phyloP scores from a whole-genome alignment of 1,284 basidiomycete species.

The Salmacisia buchloeana region DNA sequence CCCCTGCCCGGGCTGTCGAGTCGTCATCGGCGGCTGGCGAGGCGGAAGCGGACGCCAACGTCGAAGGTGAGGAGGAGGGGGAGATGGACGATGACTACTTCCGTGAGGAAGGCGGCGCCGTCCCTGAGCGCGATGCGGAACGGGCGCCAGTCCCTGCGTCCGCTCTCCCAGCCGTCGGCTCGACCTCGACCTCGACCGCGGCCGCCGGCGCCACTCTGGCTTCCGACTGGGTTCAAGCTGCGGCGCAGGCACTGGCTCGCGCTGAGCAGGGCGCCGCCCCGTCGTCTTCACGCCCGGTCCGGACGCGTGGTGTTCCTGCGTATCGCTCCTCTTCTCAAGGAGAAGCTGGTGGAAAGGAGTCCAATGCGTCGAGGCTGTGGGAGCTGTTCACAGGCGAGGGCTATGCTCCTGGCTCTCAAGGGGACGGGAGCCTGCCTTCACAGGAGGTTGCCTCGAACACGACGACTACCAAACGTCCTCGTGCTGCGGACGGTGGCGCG shows the following conservation, averaged over 20 bases:
- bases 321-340: background rate
- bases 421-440: no score
- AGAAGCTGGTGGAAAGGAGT: no score
- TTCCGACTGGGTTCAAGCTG: background rate
- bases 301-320: background rate
- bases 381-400: constrained; percentile 24
- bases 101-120: constrained; percentile 15
- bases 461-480: background rate
- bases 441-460: background rate
- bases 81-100: constrained; percentile 31
- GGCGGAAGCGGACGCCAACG: constrained; percentile 5
- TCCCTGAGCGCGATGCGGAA: constrained; percentile 10
- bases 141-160: background rate
- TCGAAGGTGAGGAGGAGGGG: constrained; percentile 27
- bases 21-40: no score
- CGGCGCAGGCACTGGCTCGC: background rate
- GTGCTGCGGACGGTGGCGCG: background rate
- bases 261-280: no score
- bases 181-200: background rate
- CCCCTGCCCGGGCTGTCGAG: constrained; percentile 9
- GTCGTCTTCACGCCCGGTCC: no score
- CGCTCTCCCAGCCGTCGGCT: background rate
- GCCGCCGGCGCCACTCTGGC: no score
- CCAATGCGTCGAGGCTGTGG: constrained; percentile 6
- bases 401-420: constrained; percentile 9